A percentile compares a stretch with the other conserved stretches of the same genome.
These are phyloP conservation scores for Rossbeevera mucosa DNA, from an alignment of 768 basidiomycete genomes.

Conservation along the genomic window DNA sequence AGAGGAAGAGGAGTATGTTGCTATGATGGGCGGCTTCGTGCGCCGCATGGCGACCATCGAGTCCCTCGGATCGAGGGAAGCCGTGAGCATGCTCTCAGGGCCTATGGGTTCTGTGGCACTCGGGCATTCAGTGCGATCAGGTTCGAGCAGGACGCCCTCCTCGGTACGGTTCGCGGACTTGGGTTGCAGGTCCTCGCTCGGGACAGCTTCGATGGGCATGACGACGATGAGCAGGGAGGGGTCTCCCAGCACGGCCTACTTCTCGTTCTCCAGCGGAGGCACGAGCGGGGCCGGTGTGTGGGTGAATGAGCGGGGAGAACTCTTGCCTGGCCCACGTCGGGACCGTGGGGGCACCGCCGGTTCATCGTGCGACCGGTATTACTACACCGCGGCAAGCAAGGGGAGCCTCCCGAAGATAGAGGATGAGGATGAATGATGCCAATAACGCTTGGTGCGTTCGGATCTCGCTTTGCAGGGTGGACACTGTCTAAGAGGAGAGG, in stretches of 20 bases:
- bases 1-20: conserved; percentile 39
- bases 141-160: conserved; percentile 17
- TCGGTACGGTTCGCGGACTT: conserved; percentile 23
- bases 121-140: conserved; percentile 24
- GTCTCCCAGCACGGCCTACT: conserved; percentile 23
- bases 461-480: neutral
- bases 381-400: conserved; percentile 14
- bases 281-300: conserved; percentile 4
- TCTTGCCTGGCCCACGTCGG: conserved; percentile 5
- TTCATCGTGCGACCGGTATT: conserved; percentile 11
- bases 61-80: conserved; percentile 65
- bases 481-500: neutral
- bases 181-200: neutral
- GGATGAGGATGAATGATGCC: conserved; percentile 2
- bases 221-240: conserved; percentile 1
- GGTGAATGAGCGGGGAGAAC: conserved; percentile 29
- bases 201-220: neutral
- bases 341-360: conserved; percentile 2
- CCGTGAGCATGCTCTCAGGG: conserved; percentile 22
- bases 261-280: conserved; percentile 24
- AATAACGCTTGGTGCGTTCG: neutral
- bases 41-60: conserved; percentile 81
- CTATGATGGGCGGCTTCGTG: conserved; percentile 59
- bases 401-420: conserved; percentile 9
- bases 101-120: conserved; percentile 30